Percentiles rank a stretch among this genome's conserved stretches.
These are phyloP conservation scores for Chaetomium tenue DNA, from an alignment of 495 filamentous ascomycete genomes.

Conservation along the genomic window DNA sequence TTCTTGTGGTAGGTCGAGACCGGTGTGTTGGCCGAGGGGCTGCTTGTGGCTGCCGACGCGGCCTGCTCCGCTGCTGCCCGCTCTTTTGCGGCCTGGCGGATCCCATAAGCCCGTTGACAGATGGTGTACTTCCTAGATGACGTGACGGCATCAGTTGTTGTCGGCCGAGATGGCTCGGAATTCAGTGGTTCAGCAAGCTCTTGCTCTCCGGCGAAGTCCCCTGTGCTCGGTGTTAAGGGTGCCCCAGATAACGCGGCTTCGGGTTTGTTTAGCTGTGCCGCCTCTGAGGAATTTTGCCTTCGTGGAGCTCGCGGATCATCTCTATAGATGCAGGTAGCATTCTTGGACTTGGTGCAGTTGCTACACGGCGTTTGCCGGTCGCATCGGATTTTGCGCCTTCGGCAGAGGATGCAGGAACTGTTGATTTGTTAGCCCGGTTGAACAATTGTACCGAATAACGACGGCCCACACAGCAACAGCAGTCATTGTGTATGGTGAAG, in stretches of 20 bases:
- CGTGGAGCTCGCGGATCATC: conserved; percentile 1
- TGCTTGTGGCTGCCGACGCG: conserved; percentile 23
- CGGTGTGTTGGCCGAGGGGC: conserved; percentile 35
- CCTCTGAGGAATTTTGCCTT: background rate
- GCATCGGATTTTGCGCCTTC: conserved; percentile 40
- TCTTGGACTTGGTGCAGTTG: conserved; percentile 51
- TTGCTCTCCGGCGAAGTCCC: background rate
- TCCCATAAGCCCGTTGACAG: background rate
- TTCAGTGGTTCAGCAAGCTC: background rate
- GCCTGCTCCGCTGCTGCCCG: background rate
- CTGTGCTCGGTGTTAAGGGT: conserved; percentile 11
- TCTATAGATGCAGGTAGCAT: conserved; percentile 43
- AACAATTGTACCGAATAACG: conserved; percentile 1
- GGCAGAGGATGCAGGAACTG: conserved; percentile 38
- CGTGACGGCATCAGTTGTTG: background rate
- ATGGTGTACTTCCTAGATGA: background rate
- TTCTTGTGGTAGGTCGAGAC: conserved; percentile 25
- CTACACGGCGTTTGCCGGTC: conserved; percentile 41
- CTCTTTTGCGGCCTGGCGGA: too few species aligned
- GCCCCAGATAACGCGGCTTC: background rate
- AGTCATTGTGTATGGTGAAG: too few species aligned
- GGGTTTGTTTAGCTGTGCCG: background rate
- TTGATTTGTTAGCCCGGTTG: conserved; percentile 3
- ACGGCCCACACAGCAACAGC: background rate
- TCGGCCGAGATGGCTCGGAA: background rate